A percentile compares a stretch with the other conserved stretches of the same genome.
Evolutionary conservation across 2,329 filamentous ascomycete genomes (phyloP).

Genomic region (Fusarium tuaranense): DNA sequence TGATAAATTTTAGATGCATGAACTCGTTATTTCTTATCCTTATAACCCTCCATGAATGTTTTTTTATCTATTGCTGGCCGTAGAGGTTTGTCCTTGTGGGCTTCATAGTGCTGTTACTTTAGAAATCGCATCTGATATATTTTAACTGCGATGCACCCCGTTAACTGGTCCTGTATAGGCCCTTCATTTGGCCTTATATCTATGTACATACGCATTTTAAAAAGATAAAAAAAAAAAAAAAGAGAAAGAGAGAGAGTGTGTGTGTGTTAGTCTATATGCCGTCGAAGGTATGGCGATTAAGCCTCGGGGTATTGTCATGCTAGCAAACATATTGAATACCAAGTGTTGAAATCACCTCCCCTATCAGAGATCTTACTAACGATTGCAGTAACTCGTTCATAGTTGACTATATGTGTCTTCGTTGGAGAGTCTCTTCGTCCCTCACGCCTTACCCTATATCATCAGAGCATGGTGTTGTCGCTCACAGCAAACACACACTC

Average conservation of each 20-base stretch:
- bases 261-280: neutral
- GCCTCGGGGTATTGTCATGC: neutral
- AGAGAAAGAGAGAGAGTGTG: neutral
- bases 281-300: neutral
- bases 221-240: no score
- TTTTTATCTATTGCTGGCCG: neutral
- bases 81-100: neutral
- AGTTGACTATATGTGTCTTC: neutral
- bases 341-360: neutral
- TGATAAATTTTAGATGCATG: no score
- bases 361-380: neutral
- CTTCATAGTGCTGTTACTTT: neutral
- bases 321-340: no score
- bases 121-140: neutral
- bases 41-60: neutral
- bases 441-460: neutral
- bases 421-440: neutral
- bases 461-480: neutral
- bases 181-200: rapidly evolving
- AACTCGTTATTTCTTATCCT: rapidly evolving
- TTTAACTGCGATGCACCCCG: neutral
- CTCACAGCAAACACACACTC: neutral
- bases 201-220: no score
- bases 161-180: no score
- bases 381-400: neutral